Evolutionary conservation across 148 eudicot species (phyloP).

Genomic region (Mesembryanthemum crystallinum): DNA sequence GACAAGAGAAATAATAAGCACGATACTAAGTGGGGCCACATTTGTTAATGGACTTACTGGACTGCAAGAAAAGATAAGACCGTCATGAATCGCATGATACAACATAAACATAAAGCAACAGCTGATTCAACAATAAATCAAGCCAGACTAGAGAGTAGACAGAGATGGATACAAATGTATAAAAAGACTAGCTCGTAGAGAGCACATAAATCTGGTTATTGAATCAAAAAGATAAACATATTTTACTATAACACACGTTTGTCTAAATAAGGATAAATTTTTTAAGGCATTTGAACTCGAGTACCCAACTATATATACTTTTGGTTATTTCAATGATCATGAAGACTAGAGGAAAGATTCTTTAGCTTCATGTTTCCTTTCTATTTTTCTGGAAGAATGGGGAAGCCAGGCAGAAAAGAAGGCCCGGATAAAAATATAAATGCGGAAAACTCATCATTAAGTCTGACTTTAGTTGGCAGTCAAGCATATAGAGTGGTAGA

Average conservation of each 20-base stretch:
- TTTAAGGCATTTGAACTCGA: background rate
- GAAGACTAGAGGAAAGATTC: no score
- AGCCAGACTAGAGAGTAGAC: background rate
- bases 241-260: background rate
- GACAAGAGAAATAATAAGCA: slow-evolving; percentile 86
- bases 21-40: slow-evolving; percentile 82
- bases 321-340: no score
- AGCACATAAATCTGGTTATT: background rate
- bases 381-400: background rate
- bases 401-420: background rate
- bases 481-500: background rate
- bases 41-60: slow-evolving; percentile 96
- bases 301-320: background rate
- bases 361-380: no score
- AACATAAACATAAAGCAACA: slow-evolving; percentile 4
- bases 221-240: background rate
- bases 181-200: background rate
- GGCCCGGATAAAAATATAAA: background rate
- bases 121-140: background rate
- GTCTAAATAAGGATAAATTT: background rate
- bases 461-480: background rate
- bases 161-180: background rate
- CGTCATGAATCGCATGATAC: slow-evolving; percentile 14
- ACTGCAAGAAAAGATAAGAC: slow-evolving; percentile 56
- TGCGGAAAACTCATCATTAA: background rate